phyloP scores from a whole-genome alignment of 257 asterid species.

The Salvia miltiorrhiza region DNA sequence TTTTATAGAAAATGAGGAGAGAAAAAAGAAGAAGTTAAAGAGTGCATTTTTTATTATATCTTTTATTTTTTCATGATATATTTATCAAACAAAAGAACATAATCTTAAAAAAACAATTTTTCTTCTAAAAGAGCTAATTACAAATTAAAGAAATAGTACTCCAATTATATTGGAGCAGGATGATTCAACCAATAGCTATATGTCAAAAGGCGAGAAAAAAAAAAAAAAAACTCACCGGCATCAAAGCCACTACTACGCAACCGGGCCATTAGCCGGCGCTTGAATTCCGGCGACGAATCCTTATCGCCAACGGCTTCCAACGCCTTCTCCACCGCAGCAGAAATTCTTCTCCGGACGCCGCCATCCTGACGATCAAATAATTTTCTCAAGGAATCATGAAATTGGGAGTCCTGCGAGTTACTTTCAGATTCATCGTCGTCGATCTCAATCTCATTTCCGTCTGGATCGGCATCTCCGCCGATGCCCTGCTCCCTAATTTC shows the following conservation, averaged over 20 bases:
- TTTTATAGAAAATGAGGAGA: too few relatives aligned
- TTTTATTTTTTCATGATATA: too few relatives aligned
- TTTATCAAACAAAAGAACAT: too few relatives aligned
- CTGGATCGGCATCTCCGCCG: conserved; percentile 1
- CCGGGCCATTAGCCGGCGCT: conserved; percentile 47
- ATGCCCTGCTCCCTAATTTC: conserved; percentile 22
- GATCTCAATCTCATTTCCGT: conserved; percentile 4
- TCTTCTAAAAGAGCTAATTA: too few relatives aligned
- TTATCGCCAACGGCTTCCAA: background rate
- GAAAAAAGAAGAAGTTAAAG: too few relatives aligned
- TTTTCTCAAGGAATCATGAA: conserved; percentile 31
- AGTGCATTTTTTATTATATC: too few relatives aligned
- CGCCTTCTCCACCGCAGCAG: conserved; percentile 29
- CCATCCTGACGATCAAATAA: conserved; percentile 24
- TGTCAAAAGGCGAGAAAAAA: too few relatives aligned
- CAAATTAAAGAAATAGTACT: too few relatives aligned
- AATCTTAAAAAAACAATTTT: too few relatives aligned
- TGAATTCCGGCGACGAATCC: conserved; percentile 31
- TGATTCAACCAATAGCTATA: too few relatives aligned
- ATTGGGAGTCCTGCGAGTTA: conserved; percentile 12
- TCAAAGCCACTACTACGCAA: conserved; percentile 43
- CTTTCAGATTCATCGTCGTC: conserved; percentile 13
- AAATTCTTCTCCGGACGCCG: conserved; percentile 18
- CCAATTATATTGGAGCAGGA: too few relatives aligned
- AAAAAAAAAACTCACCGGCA: conserved; percentile 44